Evolutionary conservation across 2,329 filamentous ascomycete genomes (phyloP).

Genomic region (Phyllosticta citriasiana): DNA sequence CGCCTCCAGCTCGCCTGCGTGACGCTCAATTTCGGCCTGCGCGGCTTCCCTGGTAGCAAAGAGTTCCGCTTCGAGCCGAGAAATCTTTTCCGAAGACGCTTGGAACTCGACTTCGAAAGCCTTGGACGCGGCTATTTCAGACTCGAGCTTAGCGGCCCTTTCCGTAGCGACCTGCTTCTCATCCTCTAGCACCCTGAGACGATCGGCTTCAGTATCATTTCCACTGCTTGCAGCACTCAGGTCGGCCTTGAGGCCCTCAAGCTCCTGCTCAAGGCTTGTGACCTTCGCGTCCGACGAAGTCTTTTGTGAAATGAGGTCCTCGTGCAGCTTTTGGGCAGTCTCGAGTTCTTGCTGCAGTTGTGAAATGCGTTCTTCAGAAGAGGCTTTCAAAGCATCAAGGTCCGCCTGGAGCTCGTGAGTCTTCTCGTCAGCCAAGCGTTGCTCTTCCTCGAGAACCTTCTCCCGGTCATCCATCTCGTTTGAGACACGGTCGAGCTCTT

Average conservation of each 20-base stretch:
- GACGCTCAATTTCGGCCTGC: not conserved
- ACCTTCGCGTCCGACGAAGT: not conserved
- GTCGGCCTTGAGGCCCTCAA: not conserved
- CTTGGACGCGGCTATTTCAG: not conserved
- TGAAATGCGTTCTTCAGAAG: not conserved
- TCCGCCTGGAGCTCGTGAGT: constrained; percentile 3
- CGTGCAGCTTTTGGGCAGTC: constrained; percentile 1
- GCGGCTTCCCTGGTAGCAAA: constrained; percentile 1
- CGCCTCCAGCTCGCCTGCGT: not conserved
- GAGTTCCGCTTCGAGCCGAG: constrained; percentile 6
- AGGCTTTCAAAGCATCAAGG: constrained; percentile 1
- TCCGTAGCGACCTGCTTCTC: constrained; percentile 1
- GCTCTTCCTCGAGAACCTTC: constrained; percentile 5
- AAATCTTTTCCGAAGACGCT: constrained; percentile 5
- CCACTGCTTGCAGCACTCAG: not conserved
- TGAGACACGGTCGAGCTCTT: constrained; percentile 6
- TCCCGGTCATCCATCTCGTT: constrained; percentile 5
- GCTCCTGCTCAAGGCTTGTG: constrained; percentile 5
- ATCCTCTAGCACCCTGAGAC: constrained; percentile 1
- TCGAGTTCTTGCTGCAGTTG: constrained; percentile 3
- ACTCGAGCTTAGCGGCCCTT: not conserved
- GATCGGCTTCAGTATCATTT: not conserved
- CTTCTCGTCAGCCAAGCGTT: constrained; percentile 4
- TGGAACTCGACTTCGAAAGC: not conserved
- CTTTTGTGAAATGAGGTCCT: constrained; percentile 4